A percentile compares a stretch with the other conserved stretches of the same genome.
Evolutionary conservation across 2,329 filamentous ascomycete species (phyloP).

Genomic region (Diaporthe velutina): DNA sequence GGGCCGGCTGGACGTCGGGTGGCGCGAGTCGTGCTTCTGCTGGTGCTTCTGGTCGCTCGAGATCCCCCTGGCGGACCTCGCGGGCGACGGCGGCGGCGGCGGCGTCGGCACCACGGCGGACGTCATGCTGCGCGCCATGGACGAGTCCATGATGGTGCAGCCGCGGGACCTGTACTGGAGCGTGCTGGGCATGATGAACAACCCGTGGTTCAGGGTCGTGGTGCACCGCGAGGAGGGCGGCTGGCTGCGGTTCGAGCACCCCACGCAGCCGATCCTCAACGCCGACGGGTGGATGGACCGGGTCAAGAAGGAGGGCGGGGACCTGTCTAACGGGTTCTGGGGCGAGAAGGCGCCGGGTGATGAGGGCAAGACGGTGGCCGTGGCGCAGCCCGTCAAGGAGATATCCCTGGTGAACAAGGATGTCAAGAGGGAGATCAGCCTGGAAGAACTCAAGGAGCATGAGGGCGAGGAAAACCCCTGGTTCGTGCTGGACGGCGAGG

Average conservation of each 20-base stretch:
- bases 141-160: constrained; percentile 88
- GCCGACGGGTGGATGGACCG: constrained; percentile 94
- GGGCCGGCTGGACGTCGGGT: constrained; percentile 82
- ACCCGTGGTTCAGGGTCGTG: constrained; percentile 89
- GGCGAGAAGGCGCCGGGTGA: constrained; percentile 76
- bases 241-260: constrained; percentile 85
- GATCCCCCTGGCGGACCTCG: constrained; percentile 72
- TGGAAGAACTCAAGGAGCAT: constrained; percentile 80
- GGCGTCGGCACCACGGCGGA: too few species aligned
- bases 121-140: constrained; percentile 88
- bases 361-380: constrained; percentile 53
- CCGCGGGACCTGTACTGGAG: constrained; percentile 97
- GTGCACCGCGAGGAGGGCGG: constrained; percentile 79
- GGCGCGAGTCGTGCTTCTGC: constrained; percentile 86
- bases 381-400: constrained; percentile 68
- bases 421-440: constrained; percentile 72
- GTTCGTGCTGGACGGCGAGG: constrained; percentile 90
- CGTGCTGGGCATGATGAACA: constrained; percentile 98
- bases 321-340: constrained; percentile 87
- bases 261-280: constrained; percentile 82
- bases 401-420: constrained; percentile 83
- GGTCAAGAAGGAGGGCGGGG: constrained; percentile 84
- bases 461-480: constrained; percentile 76
- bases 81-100: constrained; percentile 73
- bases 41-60: constrained; percentile 93